Evolutionary conservation across 2,329 filamentous ascomycete species (phyloP), one percentile per base, ranked within the genome.

Genomic region (Pseudogymnoascus sp.): DNA sequence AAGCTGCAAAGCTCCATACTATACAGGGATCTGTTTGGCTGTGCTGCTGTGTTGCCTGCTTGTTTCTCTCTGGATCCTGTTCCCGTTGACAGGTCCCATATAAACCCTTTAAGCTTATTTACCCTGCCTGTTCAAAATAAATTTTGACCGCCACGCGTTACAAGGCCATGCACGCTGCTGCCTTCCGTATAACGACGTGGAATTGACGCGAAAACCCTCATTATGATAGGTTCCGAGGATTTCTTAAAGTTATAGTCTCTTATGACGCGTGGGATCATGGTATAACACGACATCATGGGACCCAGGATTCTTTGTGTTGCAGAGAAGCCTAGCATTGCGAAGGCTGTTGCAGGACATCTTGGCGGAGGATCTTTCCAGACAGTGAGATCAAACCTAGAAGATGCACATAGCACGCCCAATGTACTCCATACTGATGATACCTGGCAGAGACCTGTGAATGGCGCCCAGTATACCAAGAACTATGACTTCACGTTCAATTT

Each of bases 321-420:
- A 64, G 88, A 92, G 75, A 92, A 99, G 81, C 92, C 92, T 36
- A 96, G 93, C 42, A 97, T 99, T 65, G 91, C 94, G 63, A 97
- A 94, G 76, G 92, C 93, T 37, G 93, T 99, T 59, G 90, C 94
- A 39, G 84, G 86, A 63, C 93, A 97, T 78, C 82, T 99, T 29
- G 89, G 89, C 33, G 93, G 94, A 59, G 90, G 90, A 58, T 78
- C 78, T 15, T 80, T 87, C 63, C 82, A 84, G 73, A 87, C 84
- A 61, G 91, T 95, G 75, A 74, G 87, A 77, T 2, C n/a, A 9
- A 29, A 18, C 45, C 29, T 65, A 29, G 31, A 25, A 15, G 27
- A 35, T 58, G 12, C 10, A 12, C 58, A 3, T 31, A 25, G 60
- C 36, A 21, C 39, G 27, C 13, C 58, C 52, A 18, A 58, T 21